phyloP scores from a whole-genome alignment of 306 rosid species.

The Mucuna pruriens region DNA sequence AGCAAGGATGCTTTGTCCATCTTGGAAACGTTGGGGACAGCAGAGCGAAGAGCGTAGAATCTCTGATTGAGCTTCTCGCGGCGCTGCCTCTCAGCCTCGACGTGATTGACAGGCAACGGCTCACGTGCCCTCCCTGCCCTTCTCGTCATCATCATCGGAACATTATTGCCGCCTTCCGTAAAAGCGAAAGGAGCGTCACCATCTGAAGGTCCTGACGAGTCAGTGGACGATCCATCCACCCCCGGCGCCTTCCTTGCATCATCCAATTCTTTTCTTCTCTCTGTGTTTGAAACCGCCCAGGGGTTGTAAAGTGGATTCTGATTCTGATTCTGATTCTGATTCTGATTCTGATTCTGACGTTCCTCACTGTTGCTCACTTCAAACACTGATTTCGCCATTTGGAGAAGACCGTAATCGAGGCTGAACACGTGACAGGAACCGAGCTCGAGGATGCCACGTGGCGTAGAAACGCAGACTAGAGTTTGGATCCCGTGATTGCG shows the following conservation, averaged over 20 bases:
- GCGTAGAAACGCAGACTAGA: constrained; percentile 43
- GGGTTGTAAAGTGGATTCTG: not conserved
- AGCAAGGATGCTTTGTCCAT: constrained; percentile 81
- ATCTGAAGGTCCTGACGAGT: constrained; percentile 25
- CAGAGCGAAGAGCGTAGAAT: constrained; percentile 72
- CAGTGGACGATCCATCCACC: not conserved
- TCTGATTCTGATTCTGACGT: not conserved
- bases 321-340: too few species aligned
- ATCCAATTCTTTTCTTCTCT: not conserved
- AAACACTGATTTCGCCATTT: constrained; percentile 42
- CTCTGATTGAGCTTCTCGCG: constrained; percentile 48
- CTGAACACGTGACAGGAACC: constrained; percentile 46
- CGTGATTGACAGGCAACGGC: constrained; percentile 35
- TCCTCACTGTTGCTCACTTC: not conserved
- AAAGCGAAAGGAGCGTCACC: not conserved
- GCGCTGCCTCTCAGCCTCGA: constrained; percentile 68
- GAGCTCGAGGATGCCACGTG: constrained; percentile 51
- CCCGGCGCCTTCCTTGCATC: not conserved
- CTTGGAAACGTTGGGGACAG: constrained; percentile 69
- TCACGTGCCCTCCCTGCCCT: constrained; percentile 30
- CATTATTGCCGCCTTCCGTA: not conserved
- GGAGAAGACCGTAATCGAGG: constrained; percentile 43
- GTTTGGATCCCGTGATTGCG: constrained; percentile 45
- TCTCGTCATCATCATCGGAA: constrained; percentile 26
- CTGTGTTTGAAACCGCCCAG: not conserved